A percentile compares a stretch with the other conserved stretches of the same genome.
phyloP scores from a whole-genome alignment of 176 grass and related monocot species.

The Zizania latifolia region DNA sequence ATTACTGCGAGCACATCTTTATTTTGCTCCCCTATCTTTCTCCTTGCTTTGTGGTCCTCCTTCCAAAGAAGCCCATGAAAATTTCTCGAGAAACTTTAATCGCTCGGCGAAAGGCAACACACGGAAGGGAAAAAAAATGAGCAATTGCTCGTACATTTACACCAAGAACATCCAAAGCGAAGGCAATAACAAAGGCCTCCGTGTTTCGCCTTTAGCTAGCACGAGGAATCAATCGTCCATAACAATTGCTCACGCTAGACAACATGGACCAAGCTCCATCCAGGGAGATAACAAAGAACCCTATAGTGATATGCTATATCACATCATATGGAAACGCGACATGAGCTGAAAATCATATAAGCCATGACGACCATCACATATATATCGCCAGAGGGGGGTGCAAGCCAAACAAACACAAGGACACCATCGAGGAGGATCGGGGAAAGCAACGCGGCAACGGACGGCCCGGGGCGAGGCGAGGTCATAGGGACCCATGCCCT shows the following conservation, averaged over 20 bases:
- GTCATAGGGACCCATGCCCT: conserved; percentile 21
- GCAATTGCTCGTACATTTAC: conserved; percentile 5
- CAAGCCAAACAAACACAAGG: conserved; percentile 52
- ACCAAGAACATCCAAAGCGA: conserved; percentile 11
- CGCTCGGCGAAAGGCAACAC: conserved; percentile 14
- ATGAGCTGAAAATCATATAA: conserved; percentile 26
- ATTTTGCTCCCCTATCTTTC: not conserved
- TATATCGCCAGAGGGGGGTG: conserved; percentile 18
- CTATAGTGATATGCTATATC: conserved; percentile 21
- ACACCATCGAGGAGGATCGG: conserved; percentile 12
- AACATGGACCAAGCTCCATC: conserved; percentile 28
- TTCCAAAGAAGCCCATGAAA: too few relatives aligned
- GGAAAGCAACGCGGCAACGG: conserved; percentile 23
- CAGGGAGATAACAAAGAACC: not conserved
- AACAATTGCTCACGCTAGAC: conserved; percentile 36
- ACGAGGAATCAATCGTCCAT: conserved; percentile 41
- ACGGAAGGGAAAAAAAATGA: conserved; percentile 14
- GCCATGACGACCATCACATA: conserved; percentile 44
- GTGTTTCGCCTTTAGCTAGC: conserved; percentile 47
- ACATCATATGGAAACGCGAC: conserved; percentile 31
- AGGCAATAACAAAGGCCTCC: conserved; percentile 22
- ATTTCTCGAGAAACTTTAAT: too few relatives aligned
- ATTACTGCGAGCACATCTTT: conserved; percentile 10
- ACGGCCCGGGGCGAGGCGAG: conserved; percentile 10
- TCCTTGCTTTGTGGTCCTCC: too few relatives aligned